phyloP scores from a whole-genome alignment of 1,139 yeast species.

The Nakaseomyces kungkrabaensis region DNA sequence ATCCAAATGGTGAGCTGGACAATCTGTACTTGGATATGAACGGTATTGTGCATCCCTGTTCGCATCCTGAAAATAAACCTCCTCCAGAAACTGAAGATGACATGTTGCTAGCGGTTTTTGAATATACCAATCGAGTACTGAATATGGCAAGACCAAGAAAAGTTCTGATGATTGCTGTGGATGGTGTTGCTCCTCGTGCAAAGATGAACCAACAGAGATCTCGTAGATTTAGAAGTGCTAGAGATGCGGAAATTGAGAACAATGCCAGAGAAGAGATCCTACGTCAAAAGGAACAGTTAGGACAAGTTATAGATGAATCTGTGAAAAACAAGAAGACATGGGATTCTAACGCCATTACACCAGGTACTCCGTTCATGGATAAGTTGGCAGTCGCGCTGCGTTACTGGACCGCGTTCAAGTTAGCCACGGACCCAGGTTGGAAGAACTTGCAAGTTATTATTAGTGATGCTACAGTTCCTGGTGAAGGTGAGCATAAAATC shows the following conservation, averaged over 20 bases:
- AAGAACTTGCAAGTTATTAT: conserved; percentile 70
- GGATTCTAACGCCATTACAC: conserved; percentile 98
- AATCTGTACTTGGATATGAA: conserved; percentile 91
- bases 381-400: conserved; percentile 70
- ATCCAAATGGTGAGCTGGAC: conserved; percentile 93
- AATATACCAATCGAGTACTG: conserved; percentile 79
- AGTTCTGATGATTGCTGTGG: conserved; percentile 87
- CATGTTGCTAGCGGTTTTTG: conserved; percentile 84
- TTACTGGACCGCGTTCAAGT: conserved; percentile 84
- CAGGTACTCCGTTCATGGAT: conserved; percentile 97
- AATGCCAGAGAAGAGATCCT: conserved; percentile 51
- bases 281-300: conserved; percentile 40
- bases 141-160: conserved; percentile 94
- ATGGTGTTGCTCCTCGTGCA: conserved; percentile 98
- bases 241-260: conserved; percentile 69
- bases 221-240: conserved; percentile 89
- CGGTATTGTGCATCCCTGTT: conserved; percentile 95
- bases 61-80: conserved; percentile 91
- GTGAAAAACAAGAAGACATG: conserved; percentile 42
- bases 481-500: conserved; percentile 98
- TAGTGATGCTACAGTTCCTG: conserved; percentile 96
- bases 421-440: conserved; percentile 88
- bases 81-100: conserved; percentile 93
- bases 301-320: conserved; percentile 57
- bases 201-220: conserved; percentile 98